Evolutionary conservation across 345 rosid species (phyloP), one percentile per base, ranked within the genome.

Genomic region (Clarkia xantiana): DNA sequence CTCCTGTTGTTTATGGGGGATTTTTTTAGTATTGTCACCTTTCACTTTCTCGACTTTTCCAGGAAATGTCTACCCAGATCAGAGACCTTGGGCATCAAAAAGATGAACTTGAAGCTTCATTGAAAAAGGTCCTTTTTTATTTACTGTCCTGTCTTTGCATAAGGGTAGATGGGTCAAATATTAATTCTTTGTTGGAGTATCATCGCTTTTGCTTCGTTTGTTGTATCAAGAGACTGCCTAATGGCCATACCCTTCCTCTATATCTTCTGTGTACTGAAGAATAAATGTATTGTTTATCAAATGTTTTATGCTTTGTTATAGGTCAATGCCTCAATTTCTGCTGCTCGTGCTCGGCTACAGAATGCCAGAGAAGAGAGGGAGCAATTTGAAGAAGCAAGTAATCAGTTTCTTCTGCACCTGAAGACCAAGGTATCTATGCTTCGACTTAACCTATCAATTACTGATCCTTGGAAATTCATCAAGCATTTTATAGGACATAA

Each of bases 291-390:
- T 0, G 8, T 29, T 10, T 29, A 29, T 29, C 36, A 29, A 29
- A 2, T 52, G 45, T 36, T 14, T 18, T 17, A 22, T 49, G 17
- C 58, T 25, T 66, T 53, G 52, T 29, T 73, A 40, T 63, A 86
- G 98, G 94, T 83, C 49, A 83, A 76, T 61, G 57, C 62, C 55
- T 76, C 76, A 14, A 68, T 83, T 59, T 56, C 67, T 10, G 56
- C 75, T 40, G 62, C 89, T 20, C 72, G 80, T 52, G 78, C 71
- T 60, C 84, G 86, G 49, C 80, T 86, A 56, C 75, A 19, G 44
- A 78, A 91, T 71, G 85, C 87, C 6, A 74, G 64, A 75, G 94
- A 91, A 74, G 96, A 86, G 70, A 62, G 94, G 64, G 94, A 91
- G 40, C 86, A 91, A 45, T 91, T 86, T 48, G 98, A 86, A 66